Evolutionary conservation across 495 filamentous ascomycete species (phyloP).

Genomic region (Talaromyces liani): DNA sequence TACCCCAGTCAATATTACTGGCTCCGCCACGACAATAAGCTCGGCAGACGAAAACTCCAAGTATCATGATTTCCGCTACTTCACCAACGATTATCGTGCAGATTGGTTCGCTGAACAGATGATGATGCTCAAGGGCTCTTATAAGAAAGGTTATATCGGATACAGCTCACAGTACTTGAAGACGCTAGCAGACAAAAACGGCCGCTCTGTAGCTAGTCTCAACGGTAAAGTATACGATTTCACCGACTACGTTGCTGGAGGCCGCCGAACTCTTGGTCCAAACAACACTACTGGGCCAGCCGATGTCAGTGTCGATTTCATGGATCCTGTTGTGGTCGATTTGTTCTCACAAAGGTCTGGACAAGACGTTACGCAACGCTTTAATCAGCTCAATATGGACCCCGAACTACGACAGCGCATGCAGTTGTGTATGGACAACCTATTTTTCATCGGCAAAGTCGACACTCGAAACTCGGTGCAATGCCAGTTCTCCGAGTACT

Average conservation of each 20-base stretch:
- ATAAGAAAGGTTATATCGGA: slow-evolving; percentile 83
- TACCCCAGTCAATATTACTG: slow-evolving; percentile 65
- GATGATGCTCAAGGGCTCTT: slow-evolving; percentile 63
- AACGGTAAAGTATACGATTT: slow-evolving; percentile 83
- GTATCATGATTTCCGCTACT: slow-evolving; percentile 92
- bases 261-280: slow-evolving; percentile 53
- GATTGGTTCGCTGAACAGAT: slow-evolving; percentile 92
- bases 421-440: slow-evolving; percentile 83
- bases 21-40: slow-evolving; percentile 54
- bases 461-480: slow-evolving; percentile 84
- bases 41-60: slow-evolving; percentile 60
- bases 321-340: slow-evolving; percentile 64
- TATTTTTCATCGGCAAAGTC: slow-evolving; percentile 89
- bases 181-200: slow-evolving; percentile 54
- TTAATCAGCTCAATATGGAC: slow-evolving; percentile 58
- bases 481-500: slow-evolving; percentile 85
- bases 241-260: slow-evolving; percentile 74
- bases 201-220: slow-evolving; percentile 66
- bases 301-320: slow-evolving; percentile 65
- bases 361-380: slow-evolving; percentile 75
- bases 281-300: slow-evolving; percentile 39
- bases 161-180: slow-evolving; percentile 73
- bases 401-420: slow-evolving; percentile 50
- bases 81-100: slow-evolving; percentile 69
- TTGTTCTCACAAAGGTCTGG: slow-evolving; percentile 75